Evolutionary conservation across 192 early-diverging fungal species (phyloP).

Genomic region (Lunasporangiospora selenospora): DNA sequence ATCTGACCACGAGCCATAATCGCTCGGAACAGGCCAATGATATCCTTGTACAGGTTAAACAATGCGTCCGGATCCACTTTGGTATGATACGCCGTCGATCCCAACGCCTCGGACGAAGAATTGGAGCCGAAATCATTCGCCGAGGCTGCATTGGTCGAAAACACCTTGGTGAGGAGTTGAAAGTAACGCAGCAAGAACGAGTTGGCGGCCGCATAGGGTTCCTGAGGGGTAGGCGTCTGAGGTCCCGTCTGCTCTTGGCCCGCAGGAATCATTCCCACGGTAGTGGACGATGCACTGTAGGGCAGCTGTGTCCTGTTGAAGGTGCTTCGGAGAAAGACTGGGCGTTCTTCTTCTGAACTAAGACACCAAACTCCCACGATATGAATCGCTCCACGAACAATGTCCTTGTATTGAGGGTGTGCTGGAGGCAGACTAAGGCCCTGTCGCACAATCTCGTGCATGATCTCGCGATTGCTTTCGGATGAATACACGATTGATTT

Average conservation of each 20-base stretch:
- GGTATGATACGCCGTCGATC: constrained; percentile 32
- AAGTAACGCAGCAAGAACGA: constrained; percentile 73
- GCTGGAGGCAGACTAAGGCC: constrained; percentile 67
- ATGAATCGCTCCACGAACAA: constrained; percentile 67
- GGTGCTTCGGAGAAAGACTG: constrained; percentile 61
- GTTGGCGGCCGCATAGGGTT: constrained; percentile 59
- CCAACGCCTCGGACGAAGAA: constrained; percentile 37
- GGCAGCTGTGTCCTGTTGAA: constrained; percentile 14
- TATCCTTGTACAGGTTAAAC: constrained; percentile 69
- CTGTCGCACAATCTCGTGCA: constrained; percentile 82
- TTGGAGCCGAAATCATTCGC: constrained; percentile 40
- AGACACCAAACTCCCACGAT: constrained; percentile 73
- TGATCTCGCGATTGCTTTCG: constrained; percentile 70
- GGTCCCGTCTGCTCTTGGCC: neutral
- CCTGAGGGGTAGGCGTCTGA: neutral
- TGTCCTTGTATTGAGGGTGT: constrained; percentile 64
- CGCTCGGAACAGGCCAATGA: constrained; percentile 69
- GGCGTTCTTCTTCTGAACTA: constrained; percentile 74
- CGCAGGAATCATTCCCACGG: constrained; percentile 11
- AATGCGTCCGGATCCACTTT: constrained; percentile 57
- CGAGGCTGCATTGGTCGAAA: constrained; percentile 53
- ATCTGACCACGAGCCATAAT: constrained; percentile 59
- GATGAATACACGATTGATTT: constrained; percentile 63
- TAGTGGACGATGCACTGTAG: constrained; percentile 5
- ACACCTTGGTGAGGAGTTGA: constrained; percentile 65